These are phyloP conservation scores for Pseudogymnoascus sp. DNA, from an alignment of 2,329 filamentous ascomycete genomes.

Conservation along the genomic window DNA sequence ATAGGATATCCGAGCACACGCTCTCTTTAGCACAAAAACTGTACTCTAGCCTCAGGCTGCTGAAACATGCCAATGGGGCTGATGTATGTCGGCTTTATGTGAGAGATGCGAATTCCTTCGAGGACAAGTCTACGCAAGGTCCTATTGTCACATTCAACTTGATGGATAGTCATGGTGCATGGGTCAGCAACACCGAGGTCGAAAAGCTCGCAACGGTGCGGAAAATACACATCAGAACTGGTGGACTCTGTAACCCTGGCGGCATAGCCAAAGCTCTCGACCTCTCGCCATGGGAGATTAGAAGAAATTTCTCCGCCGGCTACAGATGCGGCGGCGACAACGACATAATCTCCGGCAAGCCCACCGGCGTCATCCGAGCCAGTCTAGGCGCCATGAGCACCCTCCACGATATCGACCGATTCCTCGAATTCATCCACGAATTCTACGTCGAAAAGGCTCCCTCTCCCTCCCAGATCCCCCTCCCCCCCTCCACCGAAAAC, in stretches of 20 bases:
- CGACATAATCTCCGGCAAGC: constrained; percentile 75
- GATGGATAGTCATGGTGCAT: constrained; percentile 57
- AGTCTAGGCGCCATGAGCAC: constrained; percentile 91
- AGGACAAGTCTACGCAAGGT: constrained; percentile 42
- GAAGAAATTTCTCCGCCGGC: constrained; percentile 73
- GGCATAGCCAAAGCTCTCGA: constrained; percentile 67
- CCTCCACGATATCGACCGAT: constrained; percentile 60
- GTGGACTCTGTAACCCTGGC: constrained; percentile 86
- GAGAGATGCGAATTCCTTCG: constrained; percentile 12
- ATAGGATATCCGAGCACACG: constrained; percentile 62
- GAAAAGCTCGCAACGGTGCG: constrained; percentile 77
- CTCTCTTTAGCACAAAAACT: constrained; percentile 54
- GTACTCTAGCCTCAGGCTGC: constrained; percentile 44
- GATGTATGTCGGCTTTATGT: constrained; percentile 27
- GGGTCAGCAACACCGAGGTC: constrained; percentile 75
- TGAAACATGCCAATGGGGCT: constrained; percentile 59
- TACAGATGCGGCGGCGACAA: constrained; percentile 77
- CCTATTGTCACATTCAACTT: constrained; percentile 83
- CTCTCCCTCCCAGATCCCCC: background rate
- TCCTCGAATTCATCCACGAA: constrained; percentile 64
- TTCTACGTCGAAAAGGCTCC: constrained; percentile 40
- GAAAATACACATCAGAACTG: constrained; percentile 77
- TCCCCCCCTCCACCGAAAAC: background rate
- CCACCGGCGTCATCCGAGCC: constrained; percentile 76
- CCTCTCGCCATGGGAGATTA: constrained; percentile 74